Percentiles rank a stretch among this genome's conserved stretches.
Evolutionary conservation across 345 rosid genomes (phyloP).

Genomic region (Leavenworthia alabamica): DNA sequence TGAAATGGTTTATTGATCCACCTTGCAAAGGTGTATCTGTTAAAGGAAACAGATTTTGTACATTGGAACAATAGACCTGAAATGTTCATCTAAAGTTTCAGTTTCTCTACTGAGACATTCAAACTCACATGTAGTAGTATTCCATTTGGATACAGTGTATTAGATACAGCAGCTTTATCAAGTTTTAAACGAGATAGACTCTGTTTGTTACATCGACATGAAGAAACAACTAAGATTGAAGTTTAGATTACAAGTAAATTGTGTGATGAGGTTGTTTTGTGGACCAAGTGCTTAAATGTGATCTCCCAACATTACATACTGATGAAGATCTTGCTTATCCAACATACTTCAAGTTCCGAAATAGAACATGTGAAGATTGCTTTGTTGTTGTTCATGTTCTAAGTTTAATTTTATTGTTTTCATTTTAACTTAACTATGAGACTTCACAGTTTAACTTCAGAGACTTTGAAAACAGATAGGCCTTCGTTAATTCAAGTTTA

Average conservation of each 20-base stretch:
- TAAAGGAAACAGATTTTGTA: conserved; percentile 26
- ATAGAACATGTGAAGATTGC: background rate
- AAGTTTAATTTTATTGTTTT: background rate
- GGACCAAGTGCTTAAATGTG: conserved; percentile 19
- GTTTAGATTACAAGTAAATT: conserved; percentile 22
- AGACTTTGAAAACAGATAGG: background rate
- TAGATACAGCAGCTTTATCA: conserved; percentile 21
- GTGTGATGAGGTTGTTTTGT: conserved; percentile 8
- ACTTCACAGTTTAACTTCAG: background rate
- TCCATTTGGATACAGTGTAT: background rate
- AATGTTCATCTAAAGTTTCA: conserved; percentile 17
- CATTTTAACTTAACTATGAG: no score
- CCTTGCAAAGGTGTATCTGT: conserved; percentile 26
- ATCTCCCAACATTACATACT: conserved; percentile 21
- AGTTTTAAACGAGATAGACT: conserved; percentile 22
- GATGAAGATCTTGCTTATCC: conserved; percentile 22
- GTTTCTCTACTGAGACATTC: conserved; percentile 13
- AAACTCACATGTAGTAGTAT: background rate
- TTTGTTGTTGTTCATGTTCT: background rate
- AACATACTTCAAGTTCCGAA: conserved; percentile 14
- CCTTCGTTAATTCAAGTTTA: conserved; percentile 12
- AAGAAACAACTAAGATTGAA: conserved; percentile 10
- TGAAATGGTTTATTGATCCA: conserved; percentile 26
- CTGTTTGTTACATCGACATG: conserved; percentile 20
- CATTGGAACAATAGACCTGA: conserved; percentile 22